Conservation (phyloP, 2,329 filamentous ascomycete species). For the Colletotrichum cordylinicola region DNA sequence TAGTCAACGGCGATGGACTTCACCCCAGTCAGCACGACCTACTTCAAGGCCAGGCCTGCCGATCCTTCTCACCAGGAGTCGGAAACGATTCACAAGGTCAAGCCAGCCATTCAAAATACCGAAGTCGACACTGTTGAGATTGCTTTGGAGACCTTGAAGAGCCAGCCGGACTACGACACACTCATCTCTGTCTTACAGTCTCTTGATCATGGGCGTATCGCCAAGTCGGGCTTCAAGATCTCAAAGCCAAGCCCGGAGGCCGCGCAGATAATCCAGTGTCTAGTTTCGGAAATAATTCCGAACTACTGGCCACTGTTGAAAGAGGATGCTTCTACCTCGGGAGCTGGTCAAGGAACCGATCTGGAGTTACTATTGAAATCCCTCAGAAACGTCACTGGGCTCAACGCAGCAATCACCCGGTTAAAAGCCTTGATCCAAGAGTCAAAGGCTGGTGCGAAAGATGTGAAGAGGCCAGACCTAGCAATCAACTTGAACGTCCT, state of each 20-base stretch:
- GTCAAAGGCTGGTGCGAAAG: conserved; percentile 43
- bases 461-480: conserved; percentile 45
- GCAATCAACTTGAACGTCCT: conserved; percentile 48
- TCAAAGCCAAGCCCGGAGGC: conserved; percentile 68
- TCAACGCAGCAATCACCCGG: conserved; percentile 78
- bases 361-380: conserved; percentile 63
- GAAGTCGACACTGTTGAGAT: conserved; percentile 46
- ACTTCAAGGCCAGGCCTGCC: conserved; percentile 43
- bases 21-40: conserved; percentile 58
- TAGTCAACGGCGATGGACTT: conserved; percentile 54
- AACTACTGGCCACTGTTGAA: conserved; percentile 79
- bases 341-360: conserved; percentile 35
- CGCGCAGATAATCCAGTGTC: conserved; percentile 75
- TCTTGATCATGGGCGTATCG: conserved; percentile 41
- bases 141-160: conserved; percentile 64
- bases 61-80: conserved; percentile 44
- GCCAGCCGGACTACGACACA: conserved; percentile 65
- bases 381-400: conserved; percentile 75
- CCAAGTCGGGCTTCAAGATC: conserved; percentile 55
- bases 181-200: conserved; percentile 60
- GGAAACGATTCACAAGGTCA: conserved; percentile 25
- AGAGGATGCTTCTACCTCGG: conserved; percentile 39
- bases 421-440: conserved; percentile 67
- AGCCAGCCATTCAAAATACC: neutral
- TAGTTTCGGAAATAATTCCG: conserved; percentile 77